These are phyloP conservation scores for Apiotrichum veenhuisii DNA, from an alignment of 1,284 basidiomycete species.

Conservation along the genomic window DNA sequence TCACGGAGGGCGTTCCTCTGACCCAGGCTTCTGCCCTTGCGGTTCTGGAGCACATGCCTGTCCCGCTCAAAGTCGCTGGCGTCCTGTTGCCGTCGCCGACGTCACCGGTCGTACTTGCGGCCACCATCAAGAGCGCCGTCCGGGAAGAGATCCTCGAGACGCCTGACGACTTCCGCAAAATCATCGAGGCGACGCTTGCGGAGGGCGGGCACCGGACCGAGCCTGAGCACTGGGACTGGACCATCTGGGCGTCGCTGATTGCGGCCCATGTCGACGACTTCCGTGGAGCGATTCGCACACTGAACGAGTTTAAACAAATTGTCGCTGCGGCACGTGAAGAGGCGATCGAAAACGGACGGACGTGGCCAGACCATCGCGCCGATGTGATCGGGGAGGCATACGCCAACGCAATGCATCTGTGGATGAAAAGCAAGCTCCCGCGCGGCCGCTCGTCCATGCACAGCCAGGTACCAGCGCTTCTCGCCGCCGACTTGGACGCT, in stretches of 20 bases:
- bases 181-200: slow-evolving; percentile 21
- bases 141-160: slow-evolving; percentile 10
- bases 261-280: slow-evolving; percentile 11
- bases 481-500: slow-evolving; percentile 20
- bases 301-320: slow-evolving; percentile 15
- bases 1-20: slow-evolving; percentile 17
- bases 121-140: slow-evolving; percentile 1
- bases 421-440: background rate
- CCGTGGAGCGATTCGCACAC: slow-evolving; percentile 8
- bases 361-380: background rate
- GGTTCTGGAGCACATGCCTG: background rate
- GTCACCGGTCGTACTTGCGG: background rate
- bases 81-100: slow-evolving; percentile 18
- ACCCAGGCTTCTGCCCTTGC: background rate
- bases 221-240: slow-evolving; percentile 19
- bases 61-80: background rate
- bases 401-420: background rate
- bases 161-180: slow-evolving; percentile 11
- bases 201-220: background rate
- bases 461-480: background rate
- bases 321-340: background rate
- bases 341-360: background rate
- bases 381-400: background rate
- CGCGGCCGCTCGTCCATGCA: background rate
- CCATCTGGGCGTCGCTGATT: slow-evolving; percentile 21